Evolutionary conservation across 441 rosid species (phyloP), one percentile per base, ranked within the genome.

Genomic region (Iberis amara): DNA sequence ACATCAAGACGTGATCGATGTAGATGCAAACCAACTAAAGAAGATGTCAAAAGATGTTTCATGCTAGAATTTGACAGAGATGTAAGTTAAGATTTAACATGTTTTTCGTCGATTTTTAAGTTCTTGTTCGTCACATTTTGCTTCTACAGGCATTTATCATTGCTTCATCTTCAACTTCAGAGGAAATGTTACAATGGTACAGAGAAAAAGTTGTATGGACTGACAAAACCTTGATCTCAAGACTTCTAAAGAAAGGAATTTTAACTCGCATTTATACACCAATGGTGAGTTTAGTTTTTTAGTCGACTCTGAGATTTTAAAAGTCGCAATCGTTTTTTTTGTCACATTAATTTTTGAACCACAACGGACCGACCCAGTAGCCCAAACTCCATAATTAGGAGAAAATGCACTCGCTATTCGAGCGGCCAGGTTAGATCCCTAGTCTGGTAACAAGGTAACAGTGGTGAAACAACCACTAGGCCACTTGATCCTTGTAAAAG

Each of bases 101-200:
- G n/a, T n/a, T 8, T 12, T 8, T 55, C n/a, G 4, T 47, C 5
- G 5, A 24, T n/a, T 55, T 18, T 47, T 21, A 14, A 47, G 39
- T 40, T 39, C 18, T 55, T 21, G 12, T 33, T 59, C 40, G 35
- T 62, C 30, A 54, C 24, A 59, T 48, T 40, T 66, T 58, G 31
- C 3, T 12, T 41, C 52, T 60, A 39, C 76, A 91, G 98, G 98
- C 98, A 47, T 91, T 88, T 69, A 85, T 91, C 52, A 91, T 85
- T 74, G 98, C 96, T 65, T 88, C 98, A 59, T 81, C 89, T 12
- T 89, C 87, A 43, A 77, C 84, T 0, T 78, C 82, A 64, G 95
- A 91, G 62, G 96, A 88, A 70, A 83, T 85, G 98, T 79, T 81
- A 27, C 84, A 32, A 59, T 88, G 98, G 98, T 91, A 83, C 47